Conservation (phyloP, 768 basidiomycete genomes). For the Hirschioporus abietinus region DNA sequence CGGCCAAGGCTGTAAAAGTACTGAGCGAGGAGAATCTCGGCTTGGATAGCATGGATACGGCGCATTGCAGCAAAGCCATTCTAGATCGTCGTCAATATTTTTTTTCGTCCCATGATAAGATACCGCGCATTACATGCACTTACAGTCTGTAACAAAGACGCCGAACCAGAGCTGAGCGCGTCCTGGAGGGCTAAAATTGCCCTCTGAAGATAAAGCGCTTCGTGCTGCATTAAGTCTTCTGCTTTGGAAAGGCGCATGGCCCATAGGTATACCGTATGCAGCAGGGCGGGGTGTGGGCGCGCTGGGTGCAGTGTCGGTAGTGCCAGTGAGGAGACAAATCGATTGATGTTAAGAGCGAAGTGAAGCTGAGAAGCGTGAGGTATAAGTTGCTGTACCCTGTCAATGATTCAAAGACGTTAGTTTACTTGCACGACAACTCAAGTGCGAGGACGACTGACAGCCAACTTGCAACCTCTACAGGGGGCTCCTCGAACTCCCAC, state of each 20-base stretch:
- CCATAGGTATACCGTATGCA: slow-evolving; percentile 47
- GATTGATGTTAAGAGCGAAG: slow-evolving; percentile 12
- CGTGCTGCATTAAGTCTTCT: slow-evolving; percentile 31
- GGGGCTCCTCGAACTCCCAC: neutral
- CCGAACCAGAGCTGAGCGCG: neutral
- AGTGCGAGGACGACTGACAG: neutral
- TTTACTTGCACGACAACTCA: neutral
- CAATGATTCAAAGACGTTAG: slow-evolving; percentile 20
- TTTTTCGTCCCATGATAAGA: no score
- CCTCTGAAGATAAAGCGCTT: slow-evolving; percentile 12
- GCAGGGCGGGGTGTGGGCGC: slow-evolving; percentile 42
- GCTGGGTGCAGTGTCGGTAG: slow-evolving; percentile 2
- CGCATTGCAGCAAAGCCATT: neutral
- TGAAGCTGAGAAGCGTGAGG: slow-evolving; percentile 6
- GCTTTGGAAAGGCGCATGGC: slow-evolving; percentile 43
- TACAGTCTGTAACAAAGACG: no score
- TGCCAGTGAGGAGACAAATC: slow-evolving; percentile 8
- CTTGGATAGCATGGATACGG: slow-evolving; percentile 49
- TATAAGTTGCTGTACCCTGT: slow-evolving; percentile 9
- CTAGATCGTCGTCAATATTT: no score
- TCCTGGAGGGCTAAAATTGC: neutral
- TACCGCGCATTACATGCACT: no score
- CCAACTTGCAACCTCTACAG: neutral
- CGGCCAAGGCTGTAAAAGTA: slow-evolving; percentile 60
- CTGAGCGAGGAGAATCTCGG: slow-evolving; percentile 58